These are phyloP conservation scores for Apiospora pterosperma DNA, from an alignment of 2,329 filamentous ascomycete species.

Conservation along the genomic window DNA sequence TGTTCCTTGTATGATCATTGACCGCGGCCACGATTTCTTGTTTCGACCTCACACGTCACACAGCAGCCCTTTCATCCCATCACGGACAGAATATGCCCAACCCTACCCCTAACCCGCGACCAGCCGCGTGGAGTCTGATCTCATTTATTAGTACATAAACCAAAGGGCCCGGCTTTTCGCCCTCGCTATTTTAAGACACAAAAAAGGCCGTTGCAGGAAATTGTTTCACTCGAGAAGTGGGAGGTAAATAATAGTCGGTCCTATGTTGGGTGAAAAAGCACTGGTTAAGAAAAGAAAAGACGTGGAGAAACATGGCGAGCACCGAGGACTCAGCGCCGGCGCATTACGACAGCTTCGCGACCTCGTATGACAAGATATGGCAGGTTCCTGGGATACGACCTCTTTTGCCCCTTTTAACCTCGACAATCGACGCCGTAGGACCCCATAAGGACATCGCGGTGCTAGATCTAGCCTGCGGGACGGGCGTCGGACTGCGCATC, in stretches of 20 bases:
- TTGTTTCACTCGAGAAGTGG: not conserved
- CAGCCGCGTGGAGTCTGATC: not conserved
- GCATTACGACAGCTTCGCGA: constrained; percentile 5
- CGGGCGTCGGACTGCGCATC: constrained; percentile 3
- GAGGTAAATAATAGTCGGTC: not conserved
- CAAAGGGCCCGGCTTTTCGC: not conserved
- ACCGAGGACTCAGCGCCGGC: not conserved
- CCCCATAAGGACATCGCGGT: not conserved
- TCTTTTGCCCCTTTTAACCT: constrained; percentile 2
- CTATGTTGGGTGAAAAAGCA: not conserved
- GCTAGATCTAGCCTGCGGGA: constrained; percentile 4
- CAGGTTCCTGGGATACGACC: not conserved
- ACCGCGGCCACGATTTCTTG: not conserved
- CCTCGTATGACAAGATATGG: constrained; percentile 6
- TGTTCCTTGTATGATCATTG: not conserved
- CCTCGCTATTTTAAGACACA: not conserved
- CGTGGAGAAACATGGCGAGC: not conserved
- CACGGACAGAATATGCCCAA: no score
- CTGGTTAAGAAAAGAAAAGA: not conserved
- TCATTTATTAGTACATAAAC: not conserved
- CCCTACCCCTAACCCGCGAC: no score
- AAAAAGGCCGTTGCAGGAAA: not conserved
- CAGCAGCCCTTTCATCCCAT: not conserved
- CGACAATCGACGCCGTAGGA: not conserved
- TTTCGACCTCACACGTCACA: not conserved